Conservation (phyloP, 306 rosid genomes). For the Cotoneaster glaucophyllus region DNA sequence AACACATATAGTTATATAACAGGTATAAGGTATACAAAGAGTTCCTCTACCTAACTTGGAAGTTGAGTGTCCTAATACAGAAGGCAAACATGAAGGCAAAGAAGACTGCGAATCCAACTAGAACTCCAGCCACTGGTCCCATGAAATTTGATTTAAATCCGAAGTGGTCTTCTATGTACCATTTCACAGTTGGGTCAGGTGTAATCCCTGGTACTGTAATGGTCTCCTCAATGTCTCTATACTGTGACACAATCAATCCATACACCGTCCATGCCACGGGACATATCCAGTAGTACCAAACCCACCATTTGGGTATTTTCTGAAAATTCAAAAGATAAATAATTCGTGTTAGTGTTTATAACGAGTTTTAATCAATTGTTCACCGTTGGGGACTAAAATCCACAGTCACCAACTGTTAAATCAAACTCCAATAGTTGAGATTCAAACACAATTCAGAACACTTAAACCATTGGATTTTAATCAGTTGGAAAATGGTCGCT, state of each 20-base stretch:
- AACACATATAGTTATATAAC: background rate
- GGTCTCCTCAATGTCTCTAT: slow-evolving; percentile 29
- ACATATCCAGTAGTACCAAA: slow-evolving; percentile 91
- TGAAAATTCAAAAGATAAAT: slow-evolving; percentile 34
- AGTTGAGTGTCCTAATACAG: slow-evolving; percentile 75
- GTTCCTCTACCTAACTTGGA: slow-evolving; percentile 58
- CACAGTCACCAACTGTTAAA: too few relatives aligned
- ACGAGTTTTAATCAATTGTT: background rate
- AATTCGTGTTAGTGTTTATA: background rate
- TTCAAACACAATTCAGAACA: too few relatives aligned
- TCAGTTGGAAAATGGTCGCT: too few relatives aligned
- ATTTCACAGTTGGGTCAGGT: slow-evolving; percentile 18
- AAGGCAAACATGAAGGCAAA: slow-evolving; percentile 75
- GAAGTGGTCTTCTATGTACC: slow-evolving; percentile 46
- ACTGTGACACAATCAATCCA: slow-evolving; percentile 85
- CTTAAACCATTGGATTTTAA: too few relatives aligned
- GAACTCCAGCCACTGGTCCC: slow-evolving; percentile 87
- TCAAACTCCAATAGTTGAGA: too few relatives aligned
- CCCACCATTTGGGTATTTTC: slow-evolving; percentile 98
- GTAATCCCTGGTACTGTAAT: slow-evolving; percentile 31
- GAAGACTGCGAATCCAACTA: slow-evolving; percentile 66
- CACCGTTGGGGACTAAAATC: background rate
- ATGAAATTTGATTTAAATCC: slow-evolving; percentile 70
- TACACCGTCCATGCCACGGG: slow-evolving; percentile 97
- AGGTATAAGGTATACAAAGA: background rate